Evolutionary conservation across 2,329 filamentous ascomycete genomes (phyloP).

Genomic region (Hawksworthiomyces lignivorus): DNA sequence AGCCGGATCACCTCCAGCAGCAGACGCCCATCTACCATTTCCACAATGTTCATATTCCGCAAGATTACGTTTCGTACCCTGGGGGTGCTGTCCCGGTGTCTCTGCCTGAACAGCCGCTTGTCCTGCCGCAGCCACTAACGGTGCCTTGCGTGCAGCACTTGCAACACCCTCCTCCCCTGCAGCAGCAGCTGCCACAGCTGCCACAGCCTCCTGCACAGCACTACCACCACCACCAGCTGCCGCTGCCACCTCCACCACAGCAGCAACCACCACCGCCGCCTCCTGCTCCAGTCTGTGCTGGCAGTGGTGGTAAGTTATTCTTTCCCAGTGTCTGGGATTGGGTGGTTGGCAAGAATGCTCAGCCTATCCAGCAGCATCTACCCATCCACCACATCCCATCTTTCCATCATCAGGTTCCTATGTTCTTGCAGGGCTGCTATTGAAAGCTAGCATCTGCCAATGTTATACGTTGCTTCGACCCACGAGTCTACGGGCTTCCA

Average conservation of each 20-base stretch:
- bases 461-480: not conserved
- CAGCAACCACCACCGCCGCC: slow-evolving; percentile 1
- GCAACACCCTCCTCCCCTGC: not conserved
- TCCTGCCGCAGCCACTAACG: not conserved
- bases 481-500: too few species aligned
- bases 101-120: too few species aligned
- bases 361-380: slow-evolving; percentile 33
- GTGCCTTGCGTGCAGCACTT: slow-evolving; percentile 10
- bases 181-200: not conserved
- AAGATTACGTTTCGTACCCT: slow-evolving; percentile 35
- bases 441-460: not conserved
- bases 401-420: slow-evolving; percentile 45
- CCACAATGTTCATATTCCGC: not conserved
- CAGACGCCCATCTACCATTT: slow-evolving; percentile 7
- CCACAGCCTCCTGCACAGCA: slow-evolving; percentile 21
- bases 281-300: not conserved
- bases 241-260: slow-evolving; percentile 21
- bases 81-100: too few species aligned
- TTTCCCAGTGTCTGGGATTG: slow-evolving; percentile 12
- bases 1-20: slow-evolving; percentile 30
- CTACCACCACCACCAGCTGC: slow-evolving; percentile 8
- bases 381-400: slow-evolving; percentile 34
- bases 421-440: slow-evolving; percentile 26
- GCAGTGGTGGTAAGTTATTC: slow-evolving; percentile 34
- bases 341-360: slow-evolving; percentile 28